These are phyloP conservation scores for Stipa capillata DNA, from an alignment of 176 grass and related monocot species.

Conservation along the genomic window DNA sequence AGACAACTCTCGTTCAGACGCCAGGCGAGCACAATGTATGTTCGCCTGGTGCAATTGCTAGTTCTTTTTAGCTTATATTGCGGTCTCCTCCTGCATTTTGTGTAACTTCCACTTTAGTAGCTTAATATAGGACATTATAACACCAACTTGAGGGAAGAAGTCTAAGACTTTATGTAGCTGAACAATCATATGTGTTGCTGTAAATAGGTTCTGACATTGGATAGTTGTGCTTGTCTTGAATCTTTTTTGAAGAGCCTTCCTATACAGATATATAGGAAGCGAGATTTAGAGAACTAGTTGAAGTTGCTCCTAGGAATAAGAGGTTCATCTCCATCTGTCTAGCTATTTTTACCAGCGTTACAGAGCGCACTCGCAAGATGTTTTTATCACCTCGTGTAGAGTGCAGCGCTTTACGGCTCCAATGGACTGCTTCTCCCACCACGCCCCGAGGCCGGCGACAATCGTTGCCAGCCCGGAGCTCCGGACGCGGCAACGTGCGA, in stretches of 20 bases:
- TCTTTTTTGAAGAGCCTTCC: neutral
- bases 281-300: no score
- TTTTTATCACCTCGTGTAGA: neutral
- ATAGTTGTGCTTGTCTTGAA: neutral
- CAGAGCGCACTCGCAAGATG: no score
- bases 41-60: neutral
- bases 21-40: neutral
- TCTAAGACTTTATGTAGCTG: neutral
- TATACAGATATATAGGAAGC: no score
- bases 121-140: neutral
- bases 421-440: neutral
- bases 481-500: no score
- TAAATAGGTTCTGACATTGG: slow-evolving; percentile 19
- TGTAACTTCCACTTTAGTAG: neutral
- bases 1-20: neutral
- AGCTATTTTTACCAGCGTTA: no score
- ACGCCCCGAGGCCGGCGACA: neutral
- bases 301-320: neutral
- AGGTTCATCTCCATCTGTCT: neutral
- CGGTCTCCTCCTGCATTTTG: neutral
- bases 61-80: neutral
- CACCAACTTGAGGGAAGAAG: neutral
- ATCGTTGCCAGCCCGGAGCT: neutral
- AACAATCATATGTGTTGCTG: slow-evolving; percentile 10
- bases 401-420: neutral